phyloP scores from a whole-genome alignment of 2,329 filamentous ascomycete genomes.

The Waltergamsia citrina region DNA sequence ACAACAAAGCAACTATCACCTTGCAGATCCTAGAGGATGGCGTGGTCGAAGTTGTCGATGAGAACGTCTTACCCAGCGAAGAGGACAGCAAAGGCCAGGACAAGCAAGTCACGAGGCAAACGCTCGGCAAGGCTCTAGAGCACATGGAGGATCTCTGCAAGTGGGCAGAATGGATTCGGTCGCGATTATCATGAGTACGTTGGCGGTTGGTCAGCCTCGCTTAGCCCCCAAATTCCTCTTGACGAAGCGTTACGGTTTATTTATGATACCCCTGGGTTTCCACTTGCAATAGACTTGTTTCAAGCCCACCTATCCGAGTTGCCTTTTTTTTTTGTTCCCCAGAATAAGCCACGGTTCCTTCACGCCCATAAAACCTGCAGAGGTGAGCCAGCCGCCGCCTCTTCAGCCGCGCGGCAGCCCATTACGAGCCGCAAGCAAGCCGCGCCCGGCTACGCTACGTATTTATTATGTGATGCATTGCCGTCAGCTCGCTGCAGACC shows the following conservation, averaged over 20 bases:
- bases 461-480: too few species aligned
- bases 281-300: not conserved
- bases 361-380: too few species aligned
- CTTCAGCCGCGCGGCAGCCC: too few species aligned
- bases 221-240: not conserved
- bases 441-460: too few species aligned
- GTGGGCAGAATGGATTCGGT: conserved; percentile 45
- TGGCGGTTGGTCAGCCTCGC: not conserved
- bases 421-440: too few species aligned
- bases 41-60: conserved; percentile 45
- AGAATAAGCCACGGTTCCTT: too few species aligned
- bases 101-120: conserved; percentile 26
- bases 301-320: not conserved
- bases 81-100: conserved; percentile 17
- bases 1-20: conserved; percentile 39
- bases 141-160: conserved; percentile 40
- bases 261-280: conserved; percentile 3
- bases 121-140: conserved; percentile 36
- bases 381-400: too few species aligned
- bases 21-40: conserved; percentile 52
- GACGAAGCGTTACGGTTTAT: not conserved
- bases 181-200: conserved; percentile 14
- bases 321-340: too few species aligned
- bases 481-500: too few species aligned
- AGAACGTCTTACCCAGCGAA: conserved; percentile 33